A percentile compares a stretch with the other conserved stretches of the same genome.
These are phyloP conservation scores for Penicillium freii DNA, from an alignment of 2,329 filamentous ascomycete genomes.

Conservation along the genomic window DNA sequence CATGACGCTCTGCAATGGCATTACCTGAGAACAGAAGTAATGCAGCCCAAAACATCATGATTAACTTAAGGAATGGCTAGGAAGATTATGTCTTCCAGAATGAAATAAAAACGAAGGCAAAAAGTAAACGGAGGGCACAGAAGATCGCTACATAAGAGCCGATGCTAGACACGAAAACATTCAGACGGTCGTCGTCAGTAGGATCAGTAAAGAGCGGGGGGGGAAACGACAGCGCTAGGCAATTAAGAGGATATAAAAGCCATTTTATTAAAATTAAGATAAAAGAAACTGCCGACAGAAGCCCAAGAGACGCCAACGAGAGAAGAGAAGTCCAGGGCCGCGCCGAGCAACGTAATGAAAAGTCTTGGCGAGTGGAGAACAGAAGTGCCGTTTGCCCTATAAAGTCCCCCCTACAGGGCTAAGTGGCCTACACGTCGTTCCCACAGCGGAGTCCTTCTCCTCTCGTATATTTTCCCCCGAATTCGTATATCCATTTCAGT, in stretches of 20 bases:
- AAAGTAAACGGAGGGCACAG: conserved; percentile 2
- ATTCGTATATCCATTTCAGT: neutral
- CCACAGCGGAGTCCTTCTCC: conserved; percentile 14
- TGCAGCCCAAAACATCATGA: conserved; percentile 26
- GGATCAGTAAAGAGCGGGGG: neutral
- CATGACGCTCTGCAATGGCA: conserved; percentile 25
- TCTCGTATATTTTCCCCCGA: conserved; percentile 6
- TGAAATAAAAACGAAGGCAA: neutral
- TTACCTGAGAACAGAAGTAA: conserved; percentile 26
- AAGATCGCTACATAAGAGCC: neutral
- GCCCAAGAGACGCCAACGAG: conserved; percentile 1
- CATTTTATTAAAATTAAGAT: conserved; percentile 8
- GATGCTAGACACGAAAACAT: neutral
- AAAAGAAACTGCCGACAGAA: neutral
- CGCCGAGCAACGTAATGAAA: conserved; percentile 9
- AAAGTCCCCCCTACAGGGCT: neutral
- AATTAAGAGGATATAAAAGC: conserved; percentile 3
- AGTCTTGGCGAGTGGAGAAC: conserved; percentile 30
- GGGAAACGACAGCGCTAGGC: neutral
- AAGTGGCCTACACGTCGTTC: neutral
- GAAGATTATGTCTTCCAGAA: conserved; percentile 22
- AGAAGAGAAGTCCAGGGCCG: neutral
- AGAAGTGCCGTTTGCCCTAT: conserved; percentile 5
- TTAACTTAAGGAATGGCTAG: conserved; percentile 29
- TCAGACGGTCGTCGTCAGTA: neutral